phyloP scores from a whole-genome alignment of 495 filamentous ascomycete species.

The Xylaria castorea region DNA sequence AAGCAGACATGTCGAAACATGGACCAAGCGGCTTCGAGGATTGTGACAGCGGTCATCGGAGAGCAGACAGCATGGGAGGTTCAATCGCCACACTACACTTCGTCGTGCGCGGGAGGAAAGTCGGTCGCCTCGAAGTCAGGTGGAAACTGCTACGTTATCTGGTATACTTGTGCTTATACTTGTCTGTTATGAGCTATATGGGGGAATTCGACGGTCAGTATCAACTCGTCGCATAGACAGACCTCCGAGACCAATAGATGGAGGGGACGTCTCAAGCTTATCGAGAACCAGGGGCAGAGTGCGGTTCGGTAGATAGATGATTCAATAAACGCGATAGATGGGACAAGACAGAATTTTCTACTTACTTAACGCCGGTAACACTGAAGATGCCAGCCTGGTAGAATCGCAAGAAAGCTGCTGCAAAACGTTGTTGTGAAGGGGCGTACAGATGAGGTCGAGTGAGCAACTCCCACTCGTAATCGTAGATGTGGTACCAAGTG shows the following conservation, averaged over 20 bases:
- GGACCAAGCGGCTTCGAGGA: not conserved
- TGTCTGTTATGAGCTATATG: not conserved
- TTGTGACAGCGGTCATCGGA: conserved; percentile 14
- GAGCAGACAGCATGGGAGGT: not conserved
- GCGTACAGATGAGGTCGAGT: not conserved
- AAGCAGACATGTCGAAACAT: conserved; percentile 27
- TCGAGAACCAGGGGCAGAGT: not conserved
- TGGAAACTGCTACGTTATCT: conserved; percentile 9
- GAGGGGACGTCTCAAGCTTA: conserved; percentile 5
- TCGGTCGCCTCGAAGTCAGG: not conserved
- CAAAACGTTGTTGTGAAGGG: not conserved
- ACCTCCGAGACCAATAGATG: not conserved
- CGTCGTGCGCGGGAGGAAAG: not conserved
- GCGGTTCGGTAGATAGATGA: not conserved
- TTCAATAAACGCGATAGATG: not conserved
- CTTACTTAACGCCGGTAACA: not conserved
- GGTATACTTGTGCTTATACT: not conserved
- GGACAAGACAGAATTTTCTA: not conserved
- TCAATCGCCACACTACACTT: not conserved
- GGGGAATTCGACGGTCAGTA: not conserved
- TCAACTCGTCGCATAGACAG: not conserved
- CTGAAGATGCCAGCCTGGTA: not conserved
- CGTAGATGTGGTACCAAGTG: not conserved
- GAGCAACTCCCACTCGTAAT: conserved; percentile 7
- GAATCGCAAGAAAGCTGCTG: not conserved